Conservation (phyloP, 352 stramenopile species). For the Phytophthora pluvialis region DNA sequence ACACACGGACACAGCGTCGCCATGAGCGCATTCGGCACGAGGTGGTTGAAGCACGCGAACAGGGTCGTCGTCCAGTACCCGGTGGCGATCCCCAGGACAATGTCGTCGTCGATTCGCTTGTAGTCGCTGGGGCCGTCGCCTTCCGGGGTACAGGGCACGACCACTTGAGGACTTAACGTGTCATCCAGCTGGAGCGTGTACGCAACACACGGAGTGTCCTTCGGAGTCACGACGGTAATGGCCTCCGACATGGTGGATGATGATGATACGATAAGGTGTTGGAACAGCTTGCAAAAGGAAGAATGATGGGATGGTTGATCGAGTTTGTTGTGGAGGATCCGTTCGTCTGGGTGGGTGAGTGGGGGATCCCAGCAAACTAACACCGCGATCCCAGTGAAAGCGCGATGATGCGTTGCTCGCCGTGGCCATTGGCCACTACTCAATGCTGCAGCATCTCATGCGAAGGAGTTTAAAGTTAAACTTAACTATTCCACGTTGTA, state of each 20-base stretch:
- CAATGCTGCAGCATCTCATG: constrained; percentile 10
- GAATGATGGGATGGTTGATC: constrained; percentile 14
- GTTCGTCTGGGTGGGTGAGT: too few relatives aligned
- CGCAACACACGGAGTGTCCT: constrained; percentile 16
- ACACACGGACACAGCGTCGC: constrained; percentile 60
- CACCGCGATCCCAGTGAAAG: neutral
- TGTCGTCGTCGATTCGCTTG: constrained; percentile 35
- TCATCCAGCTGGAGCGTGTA: constrained; percentile 37
- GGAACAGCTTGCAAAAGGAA: constrained; percentile 17
- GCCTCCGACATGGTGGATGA: constrained; percentile 24
- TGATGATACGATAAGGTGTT: neutral
- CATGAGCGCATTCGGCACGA: constrained; percentile 61
- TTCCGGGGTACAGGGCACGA: constrained; percentile 24
- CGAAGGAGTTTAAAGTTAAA: neutral
- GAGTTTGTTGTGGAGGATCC: too few relatives aligned
- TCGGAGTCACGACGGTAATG: constrained; percentile 19
- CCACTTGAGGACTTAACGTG: constrained; percentile 13
- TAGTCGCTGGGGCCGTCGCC: constrained; percentile 23
- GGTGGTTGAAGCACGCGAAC: constrained; percentile 51
- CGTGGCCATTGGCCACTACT: neutral
- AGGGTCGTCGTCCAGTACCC: constrained; percentile 40
- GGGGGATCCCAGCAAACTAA: neutral
- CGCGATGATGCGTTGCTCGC: neutral
- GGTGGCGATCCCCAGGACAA: constrained; percentile 28
- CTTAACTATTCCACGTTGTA: constrained; percentile 12